A percentile compares a stretch with the other conserved stretches of the same genome.
These are phyloP conservation scores for Myriosclerotinia curreyana DNA, from an alignment of 2,329 filamentous ascomycete species.

Conservation along the genomic window DNA sequence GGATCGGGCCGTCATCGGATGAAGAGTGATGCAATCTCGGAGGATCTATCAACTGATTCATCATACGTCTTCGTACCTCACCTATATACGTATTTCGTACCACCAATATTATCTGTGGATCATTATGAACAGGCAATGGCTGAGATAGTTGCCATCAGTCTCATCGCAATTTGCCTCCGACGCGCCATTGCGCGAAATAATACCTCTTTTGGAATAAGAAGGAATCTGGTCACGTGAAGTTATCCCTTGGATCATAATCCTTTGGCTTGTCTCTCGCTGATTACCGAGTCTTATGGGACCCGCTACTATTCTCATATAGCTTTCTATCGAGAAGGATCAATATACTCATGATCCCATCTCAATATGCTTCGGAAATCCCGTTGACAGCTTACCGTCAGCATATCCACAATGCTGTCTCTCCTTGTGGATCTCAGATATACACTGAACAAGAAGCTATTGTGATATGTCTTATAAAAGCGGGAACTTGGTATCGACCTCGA, in stretches of 20 bases:
- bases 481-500: not conserved
- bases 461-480: not conserved
- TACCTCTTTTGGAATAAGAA: conserved; percentile 1
- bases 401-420: not conserved
- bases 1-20: conserved; percentile 19
- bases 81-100: conserved; percentile 2
- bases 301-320: conserved; percentile 2
- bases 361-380: conserved; percentile 2
- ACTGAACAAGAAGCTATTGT: not conserved
- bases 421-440: not conserved
- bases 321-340: conserved; percentile 11
- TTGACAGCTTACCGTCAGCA: conserved; percentile 17
- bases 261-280: conserved; percentile 12
- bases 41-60: conserved; percentile 1
- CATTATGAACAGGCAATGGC: conserved; percentile 11
- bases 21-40: conserved; percentile 7
- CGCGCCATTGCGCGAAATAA: not conserved
- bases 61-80: conserved; percentile 17
- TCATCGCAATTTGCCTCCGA: conserved; percentile 5
- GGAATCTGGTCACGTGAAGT: not conserved
- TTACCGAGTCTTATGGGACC: conserved; percentile 12
- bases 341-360: not conserved
- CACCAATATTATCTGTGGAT: not conserved
- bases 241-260: not conserved
- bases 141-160: conserved; percentile 3